Conservation (phyloP, 1,139 yeast species). For the Entelexis sorbosivorans region DNA sequence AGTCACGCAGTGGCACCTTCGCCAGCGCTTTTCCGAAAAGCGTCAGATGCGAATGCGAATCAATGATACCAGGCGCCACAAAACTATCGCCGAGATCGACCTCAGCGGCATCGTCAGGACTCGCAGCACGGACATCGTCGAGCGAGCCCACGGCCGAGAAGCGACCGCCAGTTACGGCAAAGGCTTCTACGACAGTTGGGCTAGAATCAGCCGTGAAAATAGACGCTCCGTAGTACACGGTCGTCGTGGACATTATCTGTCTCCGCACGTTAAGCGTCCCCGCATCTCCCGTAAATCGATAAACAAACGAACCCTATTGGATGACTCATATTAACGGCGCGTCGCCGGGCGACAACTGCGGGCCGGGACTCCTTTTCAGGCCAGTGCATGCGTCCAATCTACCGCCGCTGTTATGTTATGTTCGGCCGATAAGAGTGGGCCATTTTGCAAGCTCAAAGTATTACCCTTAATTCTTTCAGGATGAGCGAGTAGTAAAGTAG, state of each 20-base stretch:
- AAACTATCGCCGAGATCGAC: conserved; percentile 1
- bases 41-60: conserved; percentile 5
- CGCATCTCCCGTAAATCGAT: no score
- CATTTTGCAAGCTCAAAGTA: no score
- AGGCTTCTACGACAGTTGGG: background rate
- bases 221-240: background rate
- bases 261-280: no score
- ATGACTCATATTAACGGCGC: no score
- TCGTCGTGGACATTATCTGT: background rate
- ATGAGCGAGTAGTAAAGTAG: no score
- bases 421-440: no score
- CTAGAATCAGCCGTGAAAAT: background rate
- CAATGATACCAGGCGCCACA: conserved; percentile 7
- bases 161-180: conserved; percentile 5
- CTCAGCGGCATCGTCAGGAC: background rate
- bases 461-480: no score
- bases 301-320: no score
- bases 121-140: background rate
- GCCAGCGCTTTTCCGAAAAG: background rate
- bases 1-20: conserved; percentile 2
- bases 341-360: no score
- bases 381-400: no score
- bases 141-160: conserved; percentile 7
- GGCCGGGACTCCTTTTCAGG: no score
- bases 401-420: no score